Percentiles rank a stretch among this genome's conserved stretches.
phyloP scores from a whole-genome alignment of 2,329 filamentous ascomycete genomes.

The Apiospora sp. region DNA sequence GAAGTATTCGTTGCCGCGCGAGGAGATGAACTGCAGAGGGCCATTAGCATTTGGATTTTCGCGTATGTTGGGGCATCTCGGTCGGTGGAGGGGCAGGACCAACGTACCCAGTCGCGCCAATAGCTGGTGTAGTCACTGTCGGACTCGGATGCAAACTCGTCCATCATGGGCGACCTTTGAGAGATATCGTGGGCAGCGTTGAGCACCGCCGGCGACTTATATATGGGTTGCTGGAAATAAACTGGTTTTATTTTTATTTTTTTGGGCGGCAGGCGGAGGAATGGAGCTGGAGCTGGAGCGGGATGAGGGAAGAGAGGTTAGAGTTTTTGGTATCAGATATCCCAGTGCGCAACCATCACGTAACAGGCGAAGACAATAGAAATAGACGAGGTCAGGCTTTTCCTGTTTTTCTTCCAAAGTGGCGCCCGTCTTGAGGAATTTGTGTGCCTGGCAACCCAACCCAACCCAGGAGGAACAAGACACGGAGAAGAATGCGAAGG shows the following conservation, averaged over 20 bases:
- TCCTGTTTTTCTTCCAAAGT: not conserved
- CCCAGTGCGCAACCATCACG: slow-evolving; percentile 18
- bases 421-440: not conserved
- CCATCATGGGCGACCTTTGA: slow-evolving; percentile 64
- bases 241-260: not conserved
- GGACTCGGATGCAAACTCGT: slow-evolving; percentile 96
- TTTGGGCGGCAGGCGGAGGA: not conserved
- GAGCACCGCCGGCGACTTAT: not conserved
- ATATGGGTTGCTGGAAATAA: slow-evolving; percentile 10
- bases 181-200: not conserved
- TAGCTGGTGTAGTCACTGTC: slow-evolving; percentile 99
- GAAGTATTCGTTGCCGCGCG: slow-evolving; percentile 97
- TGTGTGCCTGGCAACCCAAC: slow-evolving; percentile 1
- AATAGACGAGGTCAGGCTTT: not conserved
- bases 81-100: slow-evolving; percentile 24
- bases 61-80: not conserved
- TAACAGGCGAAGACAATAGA: not conserved
- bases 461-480: not conserved
- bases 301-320: not conserved
- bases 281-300: not conserved
- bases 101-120: slow-evolving; percentile 98
- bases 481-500: not conserved
- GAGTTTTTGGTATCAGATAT: slow-evolving; percentile 19
- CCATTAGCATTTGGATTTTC: not conserved
- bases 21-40: slow-evolving; percentile 87